Evolutionary conservation across 305 asterid species (phyloP).

Genomic region (Fraxinus ornus): DNA sequence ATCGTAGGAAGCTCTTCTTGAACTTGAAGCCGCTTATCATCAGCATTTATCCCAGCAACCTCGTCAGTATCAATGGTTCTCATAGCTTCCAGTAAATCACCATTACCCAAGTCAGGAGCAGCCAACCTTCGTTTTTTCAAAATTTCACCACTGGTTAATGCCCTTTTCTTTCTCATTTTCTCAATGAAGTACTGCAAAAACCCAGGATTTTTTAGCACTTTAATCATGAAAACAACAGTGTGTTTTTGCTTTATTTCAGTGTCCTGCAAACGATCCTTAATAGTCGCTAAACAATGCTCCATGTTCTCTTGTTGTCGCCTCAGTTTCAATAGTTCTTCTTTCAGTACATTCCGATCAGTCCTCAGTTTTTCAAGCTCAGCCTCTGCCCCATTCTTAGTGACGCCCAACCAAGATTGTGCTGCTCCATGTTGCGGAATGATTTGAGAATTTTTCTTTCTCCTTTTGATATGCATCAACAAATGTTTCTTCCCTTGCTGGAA

Average conservation of each 20-base stretch:
- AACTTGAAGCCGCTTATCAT: slow-evolving; percentile 30
- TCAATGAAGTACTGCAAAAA: slow-evolving; percentile 34
- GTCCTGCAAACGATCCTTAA: slow-evolving; percentile 40
- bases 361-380: slow-evolving; percentile 49
- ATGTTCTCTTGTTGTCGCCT: slow-evolving; percentile 55
- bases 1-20: slow-evolving; percentile 39
- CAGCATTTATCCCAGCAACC: neutral
- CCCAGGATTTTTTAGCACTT: slow-evolving; percentile 45
- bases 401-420: slow-evolving; percentile 25
- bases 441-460: slow-evolving; percentile 55
- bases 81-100: neutral
- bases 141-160: slow-evolving; percentile 16
- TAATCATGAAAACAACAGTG: slow-evolving; percentile 40
- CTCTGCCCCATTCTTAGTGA: slow-evolving; percentile 23
- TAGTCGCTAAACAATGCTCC: slow-evolving; percentile 30
- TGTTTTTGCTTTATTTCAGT: slow-evolving; percentile 51
- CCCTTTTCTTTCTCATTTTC: slow-evolving; percentile 35
- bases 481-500: slow-evolving; percentile 71
- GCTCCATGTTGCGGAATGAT: slow-evolving; percentile 18
- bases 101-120: slow-evolving; percentile 7
- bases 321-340: slow-evolving; percentile 41
- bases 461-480: slow-evolving; percentile 60
- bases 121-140: slow-evolving; percentile 43
- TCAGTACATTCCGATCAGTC: slow-evolving; percentile 38
- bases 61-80: neutral